Evolutionary conservation across 495 filamentous ascomycete species (phyloP), one percentile per base, ranked within the genome.

Genomic region (Aspergillus bertholletiae): DNA sequence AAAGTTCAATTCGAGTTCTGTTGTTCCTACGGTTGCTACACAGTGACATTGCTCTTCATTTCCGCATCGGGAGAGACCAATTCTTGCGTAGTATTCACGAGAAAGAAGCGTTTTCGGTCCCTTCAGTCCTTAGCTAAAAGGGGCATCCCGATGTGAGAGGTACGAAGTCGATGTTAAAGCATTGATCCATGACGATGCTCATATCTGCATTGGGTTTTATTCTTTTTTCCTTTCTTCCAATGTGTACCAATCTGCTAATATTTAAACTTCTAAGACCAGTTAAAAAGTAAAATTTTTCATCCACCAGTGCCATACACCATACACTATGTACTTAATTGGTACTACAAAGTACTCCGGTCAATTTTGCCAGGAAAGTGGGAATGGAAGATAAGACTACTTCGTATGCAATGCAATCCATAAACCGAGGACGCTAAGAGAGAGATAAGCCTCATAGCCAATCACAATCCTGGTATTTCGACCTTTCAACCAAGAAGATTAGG

Each of bases 381-480:
- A n/a, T n/a, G n/a, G n/a, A n/a, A n/a, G n/a, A n/a, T n/a, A n/a
- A 23, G 27, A 23, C 1, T 18, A 17, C 26, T 17, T 30, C 4
- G 6, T 20, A 28, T 30, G 37, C 24, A 44, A 8, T 44, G 24
- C 22, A 40, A 20, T 54, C 51, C 51, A 49, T 21, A 46, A 35
- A 28, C 50, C 34, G 48, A 58, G 55, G 18, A 23, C 48, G 52
- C 53, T 44, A 53, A 48, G 49, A 39, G 5, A 44, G 43, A 70
- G 73, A 75, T 75, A 75, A 75, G 73, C 55, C 2, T 11, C 11
- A 9, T 37, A 18, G 24, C 71, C 73, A 75, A 75, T 75, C 62
- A 75, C 54, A 23, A 26, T 0, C 5, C 2, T 34, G 59, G 57
- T 49, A 67, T 75, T 70, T 53, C 66, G 67, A 73, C 60, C 56